Conservation (phyloP, 345 rosid genomes). For the Murraya koenigii region DNA sequence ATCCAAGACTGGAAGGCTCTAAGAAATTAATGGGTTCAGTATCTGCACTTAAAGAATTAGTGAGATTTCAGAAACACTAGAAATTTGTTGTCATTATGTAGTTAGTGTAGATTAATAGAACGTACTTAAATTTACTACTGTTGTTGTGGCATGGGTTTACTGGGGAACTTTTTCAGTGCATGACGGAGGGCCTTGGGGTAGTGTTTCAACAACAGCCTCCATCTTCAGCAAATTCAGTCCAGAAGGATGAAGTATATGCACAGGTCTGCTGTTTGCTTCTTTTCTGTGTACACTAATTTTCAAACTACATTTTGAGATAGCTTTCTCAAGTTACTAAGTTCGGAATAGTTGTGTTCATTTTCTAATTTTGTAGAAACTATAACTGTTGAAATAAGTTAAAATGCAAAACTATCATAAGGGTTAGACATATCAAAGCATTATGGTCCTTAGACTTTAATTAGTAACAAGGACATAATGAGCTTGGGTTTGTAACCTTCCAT, state of each 20-base stretch:
- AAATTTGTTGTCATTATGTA: neutral
- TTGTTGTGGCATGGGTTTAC: constrained; percentile 15
- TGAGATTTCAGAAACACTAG: constrained; percentile 32
- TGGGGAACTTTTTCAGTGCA: constrained; percentile 52
- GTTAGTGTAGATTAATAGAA: constrained; percentile 7
- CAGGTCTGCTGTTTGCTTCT: constrained; percentile 52
- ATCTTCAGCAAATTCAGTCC: constrained; percentile 45
- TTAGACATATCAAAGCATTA: neutral
- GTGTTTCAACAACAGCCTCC: constrained; percentile 61
- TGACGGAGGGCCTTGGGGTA: constrained; percentile 70
- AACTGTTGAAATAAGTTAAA: constrained; percentile 1
- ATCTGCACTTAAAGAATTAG: constrained; percentile 83
- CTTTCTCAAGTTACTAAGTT: neutral
- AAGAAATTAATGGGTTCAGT: constrained; percentile 58
- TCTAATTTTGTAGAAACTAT: neutral
- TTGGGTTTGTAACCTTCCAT: neutral
- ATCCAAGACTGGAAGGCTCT: constrained; percentile 69
- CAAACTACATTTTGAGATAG: neutral
- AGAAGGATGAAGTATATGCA: constrained; percentile 75
- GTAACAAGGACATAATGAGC: neutral
- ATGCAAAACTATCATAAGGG: neutral
- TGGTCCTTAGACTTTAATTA: neutral
- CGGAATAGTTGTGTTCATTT: neutral
- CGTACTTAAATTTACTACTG: constrained; percentile 9
- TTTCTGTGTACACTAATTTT: neutral